Evolutionary conservation across 495 filamentous ascomycete species (phyloP).

Genomic region (Hypoxylon trugodes): DNA sequence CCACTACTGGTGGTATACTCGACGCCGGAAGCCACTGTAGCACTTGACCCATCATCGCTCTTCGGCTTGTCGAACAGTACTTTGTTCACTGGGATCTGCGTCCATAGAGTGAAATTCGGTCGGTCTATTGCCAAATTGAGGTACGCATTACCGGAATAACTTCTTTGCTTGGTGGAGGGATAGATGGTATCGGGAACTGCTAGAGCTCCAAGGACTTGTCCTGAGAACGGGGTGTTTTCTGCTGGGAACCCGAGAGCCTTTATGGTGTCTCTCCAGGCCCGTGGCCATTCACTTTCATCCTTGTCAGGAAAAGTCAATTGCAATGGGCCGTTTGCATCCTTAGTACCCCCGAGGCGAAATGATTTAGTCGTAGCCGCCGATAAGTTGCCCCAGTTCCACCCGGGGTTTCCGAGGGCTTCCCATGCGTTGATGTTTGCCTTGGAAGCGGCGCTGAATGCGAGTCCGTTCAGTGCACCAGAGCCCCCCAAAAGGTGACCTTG

Average conservation of each 20-base stretch:
- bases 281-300: slow-evolving; percentile 22
- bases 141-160: slow-evolving; percentile 45
- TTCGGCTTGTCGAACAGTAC: slow-evolving; percentile 53
- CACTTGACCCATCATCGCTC: too few species aligned
- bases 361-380: slow-evolving; percentile 36
- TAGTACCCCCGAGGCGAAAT: slow-evolving; percentile 9
- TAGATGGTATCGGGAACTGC: slow-evolving; percentile 42
- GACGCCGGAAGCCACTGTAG: slow-evolving; percentile 50
- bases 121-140: slow-evolving; percentile 20
- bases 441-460: not conserved
- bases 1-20: slow-evolving; percentile 55
- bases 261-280: slow-evolving; percentile 41
- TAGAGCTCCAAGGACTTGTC: slow-evolving; percentile 45
- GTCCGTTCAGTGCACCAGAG: slow-evolving; percentile 2
- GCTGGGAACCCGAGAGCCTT: slow-evolving; percentile 32
- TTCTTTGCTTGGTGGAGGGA: slow-evolving; percentile 42
- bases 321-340: slow-evolving; percentile 24
- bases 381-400: slow-evolving; percentile 34
- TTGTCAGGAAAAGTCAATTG: slow-evolving; percentile 20
- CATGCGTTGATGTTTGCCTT: slow-evolving; percentile 41
- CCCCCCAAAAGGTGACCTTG: slow-evolving; percentile 26
- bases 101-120: slow-evolving; percentile 52
- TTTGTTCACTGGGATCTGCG: slow-evolving; percentile 48
- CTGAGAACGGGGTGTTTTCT: slow-evolving; percentile 27
- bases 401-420: slow-evolving; percentile 46